These are phyloP conservation scores for Vicia faba DNA, from an alignment of 306 rosid genomes.

Conservation along the genomic window DNA sequence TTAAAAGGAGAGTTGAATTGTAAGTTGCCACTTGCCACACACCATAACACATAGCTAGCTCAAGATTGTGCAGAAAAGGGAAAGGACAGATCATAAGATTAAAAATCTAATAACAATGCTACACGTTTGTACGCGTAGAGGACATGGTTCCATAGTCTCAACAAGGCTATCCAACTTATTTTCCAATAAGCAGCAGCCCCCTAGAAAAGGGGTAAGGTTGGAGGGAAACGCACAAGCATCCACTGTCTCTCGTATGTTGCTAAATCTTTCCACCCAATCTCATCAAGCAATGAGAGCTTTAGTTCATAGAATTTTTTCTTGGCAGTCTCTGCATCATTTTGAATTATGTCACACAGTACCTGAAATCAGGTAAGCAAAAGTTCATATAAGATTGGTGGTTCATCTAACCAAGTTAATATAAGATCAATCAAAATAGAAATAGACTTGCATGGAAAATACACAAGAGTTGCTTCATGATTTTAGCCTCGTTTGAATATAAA, in stretches of 20 bases:
- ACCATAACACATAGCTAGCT: background rate
- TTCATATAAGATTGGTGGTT: conserved; percentile 13
- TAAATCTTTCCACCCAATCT: conserved; percentile 81
- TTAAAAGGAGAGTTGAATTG: conserved; percentile 3
- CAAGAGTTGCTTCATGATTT: conserved; percentile 18
- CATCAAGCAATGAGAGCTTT: conserved; percentile 77
- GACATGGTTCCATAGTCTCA: background rate
- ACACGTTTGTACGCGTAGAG: conserved; percentile 23
- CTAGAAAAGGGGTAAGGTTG: conserved; percentile 74
- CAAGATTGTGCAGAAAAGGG: background rate
- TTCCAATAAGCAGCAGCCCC: background rate
- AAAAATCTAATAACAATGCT: background rate
- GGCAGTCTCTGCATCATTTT: conserved; percentile 66
- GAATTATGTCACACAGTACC: conserved; percentile 75
- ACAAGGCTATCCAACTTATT: conserved; percentile 11
- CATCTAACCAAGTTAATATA: conserved; percentile 19
- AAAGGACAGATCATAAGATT: background rate
- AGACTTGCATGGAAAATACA: conserved; percentile 22
- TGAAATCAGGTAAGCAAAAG: conserved; percentile 34
- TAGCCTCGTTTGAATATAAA: background rate
- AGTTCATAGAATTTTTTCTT: conserved; percentile 84
- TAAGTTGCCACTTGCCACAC: conserved; percentile 3
- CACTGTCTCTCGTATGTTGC: conserved; percentile 75
- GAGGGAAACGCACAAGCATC: conserved; percentile 91
- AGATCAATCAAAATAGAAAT: conserved; percentile 11